Evolutionary conservation across 495 filamentous ascomycete genomes (phyloP), one percentile per base, ranked within the genome.

Genomic region (Penicillium malachiteum): DNA sequence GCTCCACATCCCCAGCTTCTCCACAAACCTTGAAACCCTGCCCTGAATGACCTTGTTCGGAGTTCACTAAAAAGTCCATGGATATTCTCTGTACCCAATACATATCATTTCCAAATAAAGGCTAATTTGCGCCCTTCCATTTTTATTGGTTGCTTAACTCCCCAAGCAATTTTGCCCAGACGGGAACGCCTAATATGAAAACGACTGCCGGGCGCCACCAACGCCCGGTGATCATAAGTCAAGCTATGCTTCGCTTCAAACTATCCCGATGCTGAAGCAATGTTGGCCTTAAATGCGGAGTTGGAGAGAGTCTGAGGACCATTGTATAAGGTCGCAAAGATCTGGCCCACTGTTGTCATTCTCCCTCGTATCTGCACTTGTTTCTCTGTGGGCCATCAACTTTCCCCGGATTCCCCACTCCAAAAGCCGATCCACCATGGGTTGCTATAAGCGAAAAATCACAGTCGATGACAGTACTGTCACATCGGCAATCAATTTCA

Each of bases 401-500:
- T 26, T 43, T 12, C 9, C 40, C 34, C 34, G 7, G 34, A 37
- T 13, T 37, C 34, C 7, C 34, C 34, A 43, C 40, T 2, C 21
- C 7, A 48, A 33, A 48, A 7, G 5, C 31, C 31, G 17, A 33
- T 12, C 21, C 16, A 52, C 30, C 30, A 57, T 57, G 55, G 48
- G 30, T 16, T 13, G 51, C 8, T 57, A 52, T n/a, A 57, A 57
- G 41, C 41, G 48, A 17, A 57, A 57, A 9, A 51, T 57, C 33
- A 52, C 48, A 16, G 41, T 48, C 33, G 33, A 57, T 7, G 55
- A 57, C 48, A 32, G 39, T 37, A 34, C 55, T 14, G 39, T 57
- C n/a, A 57, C 47, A 21, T 45, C 55, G 17, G 55, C 47, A 45
- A 48, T 56, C 16, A 39, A 56, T 45, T 46, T 56, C 11, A 65